Conservation (phyloP, 2,329 filamentous ascomycete species). For the Dactylonectria estremocensis region DNA sequence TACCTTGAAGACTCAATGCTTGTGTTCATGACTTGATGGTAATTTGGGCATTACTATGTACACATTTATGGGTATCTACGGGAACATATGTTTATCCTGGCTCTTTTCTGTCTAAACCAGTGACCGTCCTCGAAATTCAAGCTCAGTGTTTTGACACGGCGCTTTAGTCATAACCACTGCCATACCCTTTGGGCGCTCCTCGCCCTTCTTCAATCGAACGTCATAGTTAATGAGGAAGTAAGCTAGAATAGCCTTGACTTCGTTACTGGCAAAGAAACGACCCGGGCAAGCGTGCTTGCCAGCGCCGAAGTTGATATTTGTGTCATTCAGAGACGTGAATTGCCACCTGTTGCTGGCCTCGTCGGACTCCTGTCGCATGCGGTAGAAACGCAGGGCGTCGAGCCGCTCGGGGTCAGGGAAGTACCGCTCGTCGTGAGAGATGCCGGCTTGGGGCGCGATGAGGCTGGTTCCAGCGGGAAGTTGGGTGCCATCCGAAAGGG, state of each 20-base stretch:
- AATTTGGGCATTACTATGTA: slow-evolving; percentile 35
- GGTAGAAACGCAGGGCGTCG: slow-evolving; percentile 66
- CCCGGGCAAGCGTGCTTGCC: slow-evolving; percentile 65
- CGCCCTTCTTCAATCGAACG: slow-evolving; percentile 56
- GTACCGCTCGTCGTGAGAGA: slow-evolving; percentile 58
- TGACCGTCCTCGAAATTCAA: slow-evolving; percentile 58
- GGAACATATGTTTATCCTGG: slow-evolving; percentile 24
- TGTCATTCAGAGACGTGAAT: slow-evolving; percentile 60
- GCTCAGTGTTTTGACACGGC: slow-evolving; percentile 57
- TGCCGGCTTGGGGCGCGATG: slow-evolving; percentile 58
- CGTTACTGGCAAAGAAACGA: slow-evolving; percentile 63
- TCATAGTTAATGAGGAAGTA: slow-evolving; percentile 62
- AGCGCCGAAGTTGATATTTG: slow-evolving; percentile 63
- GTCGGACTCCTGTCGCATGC: slow-evolving; percentile 56
- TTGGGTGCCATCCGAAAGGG: slow-evolving; percentile 61
- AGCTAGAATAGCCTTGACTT: slow-evolving; percentile 62
- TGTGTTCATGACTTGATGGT: background rate
- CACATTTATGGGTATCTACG: slow-evolving; percentile 33
- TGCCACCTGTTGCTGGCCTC: slow-evolving; percentile 59
- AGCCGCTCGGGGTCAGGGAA: slow-evolving; percentile 60
- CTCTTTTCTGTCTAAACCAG: slow-evolving; percentile 30
- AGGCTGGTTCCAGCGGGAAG: slow-evolving; percentile 61
- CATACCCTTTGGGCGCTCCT: slow-evolving; percentile 57
- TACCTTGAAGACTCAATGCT: background rate
- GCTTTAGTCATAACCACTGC: slow-evolving; percentile 59